Evolutionary conservation across 148 eudicot genomes (phyloP).

Genomic region (Fallopia convolvulus): DNA sequence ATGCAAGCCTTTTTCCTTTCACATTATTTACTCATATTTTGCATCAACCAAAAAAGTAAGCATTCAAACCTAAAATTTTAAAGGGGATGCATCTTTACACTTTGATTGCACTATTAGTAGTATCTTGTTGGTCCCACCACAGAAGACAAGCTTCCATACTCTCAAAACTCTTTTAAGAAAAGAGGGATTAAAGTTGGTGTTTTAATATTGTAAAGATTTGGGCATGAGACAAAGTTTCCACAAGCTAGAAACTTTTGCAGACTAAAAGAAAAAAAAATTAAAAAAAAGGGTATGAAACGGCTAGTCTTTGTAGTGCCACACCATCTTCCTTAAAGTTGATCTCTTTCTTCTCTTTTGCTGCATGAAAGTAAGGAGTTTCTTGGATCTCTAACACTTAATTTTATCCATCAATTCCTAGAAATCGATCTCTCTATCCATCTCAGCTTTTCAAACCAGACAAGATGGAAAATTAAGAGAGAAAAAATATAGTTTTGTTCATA

Average conservation of each 20-base stretch:
- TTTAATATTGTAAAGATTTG: slow-evolving; percentile 14
- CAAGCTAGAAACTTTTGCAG: slow-evolving; percentile 51
- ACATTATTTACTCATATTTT: neutral
- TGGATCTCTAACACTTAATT: slow-evolving; percentile 32
- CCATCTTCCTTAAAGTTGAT: slow-evolving; percentile 24
- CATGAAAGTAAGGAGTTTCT: slow-evolving; percentile 62
- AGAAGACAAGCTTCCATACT: slow-evolving; percentile 31
- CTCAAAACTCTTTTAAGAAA: slow-evolving; percentile 7
- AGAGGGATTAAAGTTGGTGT: neutral
- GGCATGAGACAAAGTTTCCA: slow-evolving; percentile 57
- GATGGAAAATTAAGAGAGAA: neutral
- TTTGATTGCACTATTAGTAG: slow-evolving; percentile 19
- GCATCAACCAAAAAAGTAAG: slow-evolving; percentile 9
- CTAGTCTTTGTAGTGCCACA: slow-evolving; percentile 34
- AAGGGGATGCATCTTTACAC: slow-evolving; percentile 43
- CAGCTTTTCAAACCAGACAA: neutral
- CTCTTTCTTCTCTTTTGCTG: slow-evolving; percentile 17
- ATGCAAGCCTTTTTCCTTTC: neutral
- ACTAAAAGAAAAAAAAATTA: slow-evolving; percentile 23
- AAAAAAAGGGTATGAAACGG: slow-evolving; percentile 23
- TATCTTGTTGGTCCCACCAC: slow-evolving; percentile 23
- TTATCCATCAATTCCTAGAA: slow-evolving; percentile 16
- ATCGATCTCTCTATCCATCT: neutral
- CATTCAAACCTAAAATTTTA: slow-evolving; percentile 16
- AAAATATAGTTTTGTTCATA: neutral